Percentiles rank a stretch among this genome's conserved stretches.
Evolutionary conservation across 805 yeast genomes (phyloP).

Genomic region (Sporopachydermia lactativora): DNA sequence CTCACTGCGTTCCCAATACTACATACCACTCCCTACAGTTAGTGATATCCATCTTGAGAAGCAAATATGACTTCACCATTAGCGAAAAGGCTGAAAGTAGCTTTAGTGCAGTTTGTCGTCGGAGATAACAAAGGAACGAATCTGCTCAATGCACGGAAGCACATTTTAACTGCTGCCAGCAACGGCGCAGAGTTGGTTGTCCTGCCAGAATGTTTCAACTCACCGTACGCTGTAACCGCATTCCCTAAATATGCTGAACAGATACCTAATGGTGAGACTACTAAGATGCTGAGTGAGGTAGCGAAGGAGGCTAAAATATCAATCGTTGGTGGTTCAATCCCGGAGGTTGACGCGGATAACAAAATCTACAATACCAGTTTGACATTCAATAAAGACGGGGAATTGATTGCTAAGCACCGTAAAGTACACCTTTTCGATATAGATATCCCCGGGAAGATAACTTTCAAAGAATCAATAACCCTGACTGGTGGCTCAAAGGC

Average conservation of each 20-base stretch:
- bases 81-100: constrained; percentile 54
- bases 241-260: constrained; percentile 79
- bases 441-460: constrained; percentile 81
- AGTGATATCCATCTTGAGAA: too few species aligned
- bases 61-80: constrained; percentile 14
- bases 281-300: constrained; percentile 42
- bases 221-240: constrained; percentile 82
- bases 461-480: constrained; percentile 69
- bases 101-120: constrained; percentile 71
- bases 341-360: constrained; percentile 49
- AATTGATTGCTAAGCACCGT: constrained; percentile 75
- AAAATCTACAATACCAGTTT: constrained; percentile 60
- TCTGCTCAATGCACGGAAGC: constrained; percentile 48
- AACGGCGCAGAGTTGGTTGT: constrained; percentile 59
- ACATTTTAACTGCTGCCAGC: constrained; percentile 54
- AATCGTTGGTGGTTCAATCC: constrained; percentile 85
- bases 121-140: constrained; percentile 75
- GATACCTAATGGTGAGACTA: constrained; percentile 60
- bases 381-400: constrained; percentile 59
- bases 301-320: constrained; percentile 53
- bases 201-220: constrained; percentile 92
- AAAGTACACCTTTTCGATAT: constrained; percentile 88
- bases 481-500: constrained; percentile 72
- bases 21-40: too few species aligned
- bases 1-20: too few species aligned